Evolutionary conservation across 2,329 filamentous ascomycete species (phyloP), one percentile per base, ranked within the genome.

Genomic region (Daldinia eschscholtzii): DNA sequence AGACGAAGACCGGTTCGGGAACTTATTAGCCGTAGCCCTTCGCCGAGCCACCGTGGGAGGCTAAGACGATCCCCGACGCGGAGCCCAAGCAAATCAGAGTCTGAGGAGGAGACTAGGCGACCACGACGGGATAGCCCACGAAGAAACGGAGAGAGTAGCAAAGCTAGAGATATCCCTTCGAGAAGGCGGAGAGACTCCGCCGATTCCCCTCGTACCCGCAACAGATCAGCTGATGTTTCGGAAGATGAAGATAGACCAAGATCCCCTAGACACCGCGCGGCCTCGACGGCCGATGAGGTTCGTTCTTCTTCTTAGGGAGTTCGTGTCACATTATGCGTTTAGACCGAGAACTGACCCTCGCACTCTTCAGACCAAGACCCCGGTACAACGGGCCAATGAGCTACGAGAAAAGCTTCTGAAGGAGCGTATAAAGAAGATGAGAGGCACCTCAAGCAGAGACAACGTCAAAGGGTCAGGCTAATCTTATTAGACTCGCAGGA

Each of bases 181-280:
- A 83, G 82, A 72, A 84, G 84, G 77, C 82, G 81, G 73, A 86
- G 83, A 77, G 81, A 81, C 71, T 87, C 86, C 71, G 85, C 85
- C 70, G 81, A 81, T 77, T 85, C 86, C 76, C 82, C 83, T 79
- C 82, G 81, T 77, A 78, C 78, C 76, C 83, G 81, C 81, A 79
- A 83, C 79, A 86, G 81, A 80, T 84, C 83, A 78, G 86, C 84
- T 89, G 87, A 89, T 88, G 80, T 79, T 85, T 83, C 80, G 76
- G 81, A 82, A 79, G 79, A 81, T 80, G 78, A 83, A 80, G 79
- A 80, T 76, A 83, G 80, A 80, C 75, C 76, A 70, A 76, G 72
- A 77, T 74, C 80, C 72, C 71, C 77, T 67, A 78, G 73, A 75
- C 72, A 76, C 72, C 75, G 75, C 50, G 71, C 76, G 68, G 74